Conservation (phyloP, 1,284 basidiomycete species). For the Ustilago bromivora region DNA sequence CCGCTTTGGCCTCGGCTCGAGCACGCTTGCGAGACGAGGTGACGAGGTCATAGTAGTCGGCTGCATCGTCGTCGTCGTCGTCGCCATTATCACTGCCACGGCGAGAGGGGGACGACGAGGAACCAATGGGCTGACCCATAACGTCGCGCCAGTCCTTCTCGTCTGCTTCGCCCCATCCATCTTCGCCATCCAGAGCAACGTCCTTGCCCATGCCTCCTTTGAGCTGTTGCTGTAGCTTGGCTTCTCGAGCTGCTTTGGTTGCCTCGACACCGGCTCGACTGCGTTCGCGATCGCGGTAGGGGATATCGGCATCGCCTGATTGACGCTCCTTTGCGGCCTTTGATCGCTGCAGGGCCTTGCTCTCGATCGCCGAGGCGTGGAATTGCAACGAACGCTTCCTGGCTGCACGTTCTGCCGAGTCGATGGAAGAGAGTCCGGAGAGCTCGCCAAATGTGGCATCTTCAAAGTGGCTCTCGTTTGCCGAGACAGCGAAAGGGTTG, state of each 20-base stretch:
- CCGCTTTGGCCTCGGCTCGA: constrained; percentile 60
- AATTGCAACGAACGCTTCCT: constrained; percentile 61
- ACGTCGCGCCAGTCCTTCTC: constrained; percentile 63
- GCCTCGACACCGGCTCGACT: constrained; percentile 62
- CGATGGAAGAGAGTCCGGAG: constrained; percentile 52
- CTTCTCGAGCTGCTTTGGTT: constrained; percentile 58
- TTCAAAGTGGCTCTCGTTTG: constrained; percentile 20
- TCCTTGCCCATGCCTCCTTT: constrained; percentile 36
- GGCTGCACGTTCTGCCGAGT: constrained; percentile 61
- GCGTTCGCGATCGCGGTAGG: constrained; percentile 65
- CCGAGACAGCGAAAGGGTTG: constrained; percentile 44
- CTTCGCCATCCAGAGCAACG: constrained; percentile 35
- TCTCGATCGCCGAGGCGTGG: constrained; percentile 62
- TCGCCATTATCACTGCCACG: constrained; percentile 19
- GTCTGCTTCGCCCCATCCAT: constrained; percentile 65
- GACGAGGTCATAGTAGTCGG: constrained; percentile 67
- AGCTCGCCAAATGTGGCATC: constrained; percentile 64
- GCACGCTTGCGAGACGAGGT: constrained; percentile 47
- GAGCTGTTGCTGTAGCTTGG: constrained; percentile 43
- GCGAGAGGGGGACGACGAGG: constrained; percentile 16
- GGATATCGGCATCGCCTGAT: constrained; percentile 67
- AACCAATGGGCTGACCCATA: constrained; percentile 51
- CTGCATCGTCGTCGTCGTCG: constrained; percentile 52
- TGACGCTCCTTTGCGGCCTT: constrained; percentile 55
- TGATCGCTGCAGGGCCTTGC: constrained; percentile 39